Conservation (phyloP, 1,139 yeast species). For the Debaryomyces subglobosus region DNA sequence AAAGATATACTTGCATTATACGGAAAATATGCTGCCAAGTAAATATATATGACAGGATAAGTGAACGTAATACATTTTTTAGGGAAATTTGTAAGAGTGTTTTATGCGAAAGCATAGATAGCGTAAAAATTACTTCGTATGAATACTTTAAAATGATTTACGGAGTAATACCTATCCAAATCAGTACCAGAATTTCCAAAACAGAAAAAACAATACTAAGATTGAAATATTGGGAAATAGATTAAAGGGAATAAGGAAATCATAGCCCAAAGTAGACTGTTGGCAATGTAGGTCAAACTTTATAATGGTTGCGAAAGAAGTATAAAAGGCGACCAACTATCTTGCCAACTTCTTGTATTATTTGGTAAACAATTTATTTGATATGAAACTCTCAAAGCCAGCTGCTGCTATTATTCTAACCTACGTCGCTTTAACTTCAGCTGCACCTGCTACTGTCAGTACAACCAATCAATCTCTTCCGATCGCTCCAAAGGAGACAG, state of each 20-base stretch:
- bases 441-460: constrained; percentile 10
- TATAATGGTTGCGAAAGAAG: background rate
- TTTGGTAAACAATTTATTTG: background rate
- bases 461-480: background rate
- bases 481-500: background rate
- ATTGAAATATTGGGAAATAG: background rate
- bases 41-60: background rate
- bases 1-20: background rate
- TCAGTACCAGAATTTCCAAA: background rate
- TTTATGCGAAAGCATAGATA: background rate
- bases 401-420: constrained; percentile 14
- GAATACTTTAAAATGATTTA: background rate
- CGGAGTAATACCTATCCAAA: background rate
- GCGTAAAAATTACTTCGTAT: background rate
- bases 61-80: background rate
- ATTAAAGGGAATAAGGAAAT: background rate
- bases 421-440: constrained; percentile 13
- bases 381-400: constrained; percentile 15
- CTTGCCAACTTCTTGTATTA: background rate
- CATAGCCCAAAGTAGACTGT: background rate
- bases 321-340: background rate
- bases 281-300: background rate
- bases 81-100: background rate
- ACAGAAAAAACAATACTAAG: background rate
- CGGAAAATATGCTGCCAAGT: background rate